A percentile compares a stretch with the other conserved stretches of the same genome.
Conservation (phyloP, 1,284 basidiomycete species). For the Cutaneotrichosporon daszewskae region DNA sequence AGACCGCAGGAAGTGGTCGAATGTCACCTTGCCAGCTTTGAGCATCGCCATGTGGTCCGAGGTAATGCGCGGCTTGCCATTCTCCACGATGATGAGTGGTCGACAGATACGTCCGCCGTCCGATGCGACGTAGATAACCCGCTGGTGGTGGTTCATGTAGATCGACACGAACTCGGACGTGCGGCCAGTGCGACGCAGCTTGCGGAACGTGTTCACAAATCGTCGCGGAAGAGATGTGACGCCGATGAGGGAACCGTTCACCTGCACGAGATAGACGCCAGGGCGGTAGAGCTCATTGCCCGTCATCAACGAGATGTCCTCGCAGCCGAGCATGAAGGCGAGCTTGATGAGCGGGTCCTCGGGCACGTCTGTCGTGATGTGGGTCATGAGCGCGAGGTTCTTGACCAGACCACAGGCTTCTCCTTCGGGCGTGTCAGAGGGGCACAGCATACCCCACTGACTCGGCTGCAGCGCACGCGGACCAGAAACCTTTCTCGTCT, state of each 20-base stretch:
- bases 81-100: conserved; percentile 95
- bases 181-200: conserved; percentile 80
- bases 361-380: conserved; percentile 98
- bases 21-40: conserved; percentile 71
- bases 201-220: conserved; percentile 87
- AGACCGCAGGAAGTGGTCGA: conserved; percentile 88
- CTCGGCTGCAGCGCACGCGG: conserved; percentile 94
- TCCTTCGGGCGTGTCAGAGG: conserved; percentile 98
- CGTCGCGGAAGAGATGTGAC: conserved; percentile 78
- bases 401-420: conserved; percentile 99
- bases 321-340: conserved; percentile 89
- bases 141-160: conserved; percentile 94
- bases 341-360: conserved; percentile 88
- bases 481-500: conserved; percentile 97
- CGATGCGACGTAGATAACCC: conserved; percentile 90
- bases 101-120: conserved; percentile 98
- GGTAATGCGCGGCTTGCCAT: conserved; percentile 69
- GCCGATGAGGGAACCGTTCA: conserved; percentile 95
- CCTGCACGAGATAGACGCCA: conserved; percentile 89
- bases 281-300: conserved; percentile 93
- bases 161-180: conserved; percentile 96
- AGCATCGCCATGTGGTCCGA: conserved; percentile 77
- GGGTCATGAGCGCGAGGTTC: conserved; percentile 98
- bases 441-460: conserved; percentile 99
- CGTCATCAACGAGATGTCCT: conserved; percentile 90